A percentile compares a stretch with the other conserved stretches of the same genome.
These are phyloP conservation scores for Phytopythium vexans DNA, from an alignment of 352 stramenopile species.

Conservation along the genomic window DNA sequence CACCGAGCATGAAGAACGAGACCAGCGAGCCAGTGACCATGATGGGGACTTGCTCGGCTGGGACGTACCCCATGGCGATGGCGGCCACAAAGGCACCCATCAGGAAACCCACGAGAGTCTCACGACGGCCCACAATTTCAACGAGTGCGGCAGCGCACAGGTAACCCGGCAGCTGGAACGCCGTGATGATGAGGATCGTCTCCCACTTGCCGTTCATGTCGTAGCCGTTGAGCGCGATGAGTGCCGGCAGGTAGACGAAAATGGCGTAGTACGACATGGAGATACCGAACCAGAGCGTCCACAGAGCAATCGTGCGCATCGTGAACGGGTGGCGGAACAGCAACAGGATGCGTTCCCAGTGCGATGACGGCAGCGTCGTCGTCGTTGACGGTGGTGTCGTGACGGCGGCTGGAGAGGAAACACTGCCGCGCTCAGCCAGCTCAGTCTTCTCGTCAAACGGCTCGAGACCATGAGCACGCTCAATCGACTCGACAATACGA, in stretches of 20 bases:
- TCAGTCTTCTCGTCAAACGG: constrained; percentile 38
- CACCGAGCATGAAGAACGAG: constrained; percentile 69
- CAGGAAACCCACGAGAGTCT: constrained; percentile 51
- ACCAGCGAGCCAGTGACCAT: constrained; percentile 49
- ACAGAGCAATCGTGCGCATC: constrained; percentile 52
- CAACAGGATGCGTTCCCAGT: constrained; percentile 47
- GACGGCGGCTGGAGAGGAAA: no score
- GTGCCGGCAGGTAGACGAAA: constrained; percentile 52
- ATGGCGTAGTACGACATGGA: constrained; percentile 74
- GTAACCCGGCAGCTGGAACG: constrained; percentile 64
- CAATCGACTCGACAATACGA: constrained; percentile 52
- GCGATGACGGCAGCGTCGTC: constrained; percentile 31
- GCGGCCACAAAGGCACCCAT: constrained; percentile 37
- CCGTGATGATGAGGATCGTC: constrained; percentile 57
- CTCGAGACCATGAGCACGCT: constrained; percentile 41
- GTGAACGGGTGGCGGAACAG: constrained; percentile 53
- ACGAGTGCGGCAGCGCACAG: constrained; percentile 46
- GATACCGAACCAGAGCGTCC: constrained; percentile 66
- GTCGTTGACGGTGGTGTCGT: no score
- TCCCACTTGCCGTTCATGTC: constrained; percentile 53
- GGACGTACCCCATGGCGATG: constrained; percentile 63
- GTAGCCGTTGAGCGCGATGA: constrained; percentile 58
- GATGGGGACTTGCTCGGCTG: constrained; percentile 29
- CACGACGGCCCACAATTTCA: constrained; percentile 50
- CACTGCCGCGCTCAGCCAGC: no score